Conservation (phyloP, 352 stramenopile genomes). For the Phytophthora uliginosa region DNA sequence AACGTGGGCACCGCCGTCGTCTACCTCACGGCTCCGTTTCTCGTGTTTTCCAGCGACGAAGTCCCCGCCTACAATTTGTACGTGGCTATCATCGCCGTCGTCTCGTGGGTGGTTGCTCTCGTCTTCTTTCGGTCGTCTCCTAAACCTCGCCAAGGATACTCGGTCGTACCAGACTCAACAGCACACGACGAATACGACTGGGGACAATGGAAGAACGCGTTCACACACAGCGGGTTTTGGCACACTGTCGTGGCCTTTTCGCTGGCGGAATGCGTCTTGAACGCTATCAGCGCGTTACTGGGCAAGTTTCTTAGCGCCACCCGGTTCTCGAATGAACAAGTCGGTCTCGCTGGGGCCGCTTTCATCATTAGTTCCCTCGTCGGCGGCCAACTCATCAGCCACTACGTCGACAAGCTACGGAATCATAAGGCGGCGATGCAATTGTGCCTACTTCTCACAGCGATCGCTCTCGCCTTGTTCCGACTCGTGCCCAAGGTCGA, state of each 20-base stretch:
- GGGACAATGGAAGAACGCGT: slow-evolving; percentile 68
- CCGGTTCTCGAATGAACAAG: slow-evolving; percentile 59
- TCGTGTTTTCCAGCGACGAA: slow-evolving; percentile 46
- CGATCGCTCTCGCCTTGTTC: slow-evolving; percentile 44
- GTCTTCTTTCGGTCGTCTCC: slow-evolving; percentile 60
- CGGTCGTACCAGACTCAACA: neutral
- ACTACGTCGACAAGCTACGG: slow-evolving; percentile 61
- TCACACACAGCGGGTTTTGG: slow-evolving; percentile 66
- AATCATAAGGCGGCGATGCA: slow-evolving; percentile 64
- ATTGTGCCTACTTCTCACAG: slow-evolving; percentile 58
- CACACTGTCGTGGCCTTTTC: slow-evolving; percentile 70
- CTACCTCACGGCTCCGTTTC: slow-evolving; percentile 63
- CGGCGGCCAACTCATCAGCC: slow-evolving; percentile 67
- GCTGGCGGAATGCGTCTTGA: slow-evolving; percentile 74
- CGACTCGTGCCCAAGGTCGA: slow-evolving; percentile 44
- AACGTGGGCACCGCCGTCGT: slow-evolving; percentile 67
- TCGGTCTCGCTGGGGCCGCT: slow-evolving; percentile 66
- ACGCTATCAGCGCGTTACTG: slow-evolving; percentile 70
- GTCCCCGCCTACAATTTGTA: slow-evolving; percentile 59
- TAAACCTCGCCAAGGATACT: slow-evolving; percentile 44
- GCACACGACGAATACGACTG: slow-evolving; percentile 70
- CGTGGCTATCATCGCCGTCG: slow-evolving; percentile 45
- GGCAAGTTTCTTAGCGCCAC: slow-evolving; percentile 67
- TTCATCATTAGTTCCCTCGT: slow-evolving; percentile 80
- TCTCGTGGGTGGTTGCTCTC: slow-evolving; percentile 28